Evolutionary conservation across 169 alveolate species (phyloP).

Genomic region (Neospora caninum): DNA sequence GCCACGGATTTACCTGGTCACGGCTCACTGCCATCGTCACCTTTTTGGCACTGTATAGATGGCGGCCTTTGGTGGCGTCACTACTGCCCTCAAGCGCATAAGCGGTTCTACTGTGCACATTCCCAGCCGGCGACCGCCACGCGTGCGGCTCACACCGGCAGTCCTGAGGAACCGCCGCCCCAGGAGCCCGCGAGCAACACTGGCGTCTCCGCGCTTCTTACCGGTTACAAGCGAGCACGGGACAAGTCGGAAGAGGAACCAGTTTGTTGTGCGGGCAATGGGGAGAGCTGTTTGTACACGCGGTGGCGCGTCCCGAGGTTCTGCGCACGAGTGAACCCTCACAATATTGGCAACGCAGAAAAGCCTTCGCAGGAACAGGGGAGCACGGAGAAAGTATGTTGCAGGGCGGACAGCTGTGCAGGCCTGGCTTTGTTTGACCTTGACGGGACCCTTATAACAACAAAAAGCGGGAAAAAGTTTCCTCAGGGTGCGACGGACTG

Average conservation of each 20-base stretch:
- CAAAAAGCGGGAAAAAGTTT: constrained; percentile 68
- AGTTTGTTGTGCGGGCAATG: background rate
- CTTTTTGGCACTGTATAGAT: background rate
- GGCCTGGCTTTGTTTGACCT: constrained; percentile 66
- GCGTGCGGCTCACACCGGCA: too few relatives aligned
- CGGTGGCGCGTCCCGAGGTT: background rate
- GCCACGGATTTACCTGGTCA: background rate
- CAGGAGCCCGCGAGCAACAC: background rate
- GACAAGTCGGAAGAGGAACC: background rate
- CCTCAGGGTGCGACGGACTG: constrained; percentile 61
- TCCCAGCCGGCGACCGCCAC: background rate
- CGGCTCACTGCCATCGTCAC: background rate
- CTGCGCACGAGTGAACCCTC: background rate
- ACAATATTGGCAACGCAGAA: too few relatives aligned
- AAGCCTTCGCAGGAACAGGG: background rate
- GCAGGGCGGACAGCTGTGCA: constrained; percentile 9
- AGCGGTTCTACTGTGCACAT: background rate
- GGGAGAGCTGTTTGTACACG: background rate
- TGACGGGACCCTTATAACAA: constrained; percentile 69
- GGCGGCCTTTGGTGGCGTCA: constrained; percentile 33
- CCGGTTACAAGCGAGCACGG: background rate
- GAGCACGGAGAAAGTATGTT: background rate
- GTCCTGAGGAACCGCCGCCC: background rate
- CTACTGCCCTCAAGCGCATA: constrained; percentile 14
- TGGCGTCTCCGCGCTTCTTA: background rate